Evolutionary conservation across 2,329 filamentous ascomycete genomes (phyloP).

Genomic region (Ceratocystis albifundus): DNA sequence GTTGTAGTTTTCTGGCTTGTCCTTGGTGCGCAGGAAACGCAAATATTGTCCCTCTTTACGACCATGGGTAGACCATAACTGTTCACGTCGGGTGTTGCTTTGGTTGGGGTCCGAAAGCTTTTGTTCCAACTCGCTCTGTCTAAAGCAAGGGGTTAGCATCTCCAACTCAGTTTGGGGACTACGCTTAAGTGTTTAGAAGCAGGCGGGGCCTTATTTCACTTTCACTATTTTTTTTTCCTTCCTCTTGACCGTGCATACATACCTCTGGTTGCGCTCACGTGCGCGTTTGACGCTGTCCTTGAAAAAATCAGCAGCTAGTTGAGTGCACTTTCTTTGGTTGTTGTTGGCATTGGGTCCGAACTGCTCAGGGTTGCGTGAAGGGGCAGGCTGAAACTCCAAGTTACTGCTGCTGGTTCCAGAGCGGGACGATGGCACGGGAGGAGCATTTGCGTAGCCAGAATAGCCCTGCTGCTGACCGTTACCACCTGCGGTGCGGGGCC

Average conservation of each 20-base stretch:
- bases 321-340: constrained; percentile 59
- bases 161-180: background rate
- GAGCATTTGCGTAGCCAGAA: constrained; percentile 51
- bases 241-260: constrained; percentile 27
- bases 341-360: constrained; percentile 53
- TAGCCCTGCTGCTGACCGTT: constrained; percentile 51
- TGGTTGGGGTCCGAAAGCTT: constrained; percentile 68
- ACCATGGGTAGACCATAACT: constrained; percentile 73
- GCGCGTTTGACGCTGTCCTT: constrained; percentile 96
- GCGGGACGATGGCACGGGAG: constrained; percentile 52
- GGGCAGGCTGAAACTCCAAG: constrained; percentile 59
- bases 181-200: background rate
- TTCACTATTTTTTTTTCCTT: too few species aligned
- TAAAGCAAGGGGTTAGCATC: constrained; percentile 31
- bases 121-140: constrained; percentile 83
- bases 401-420: constrained; percentile 42
- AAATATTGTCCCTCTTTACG: constrained; percentile 87
- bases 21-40: constrained; percentile 84
- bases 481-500: constrained; percentile 74
- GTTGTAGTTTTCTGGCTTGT: constrained; percentile 86
- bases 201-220: background rate
- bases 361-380: constrained; percentile 79
- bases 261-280: constrained; percentile 90
- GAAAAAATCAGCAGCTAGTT: constrained; percentile 81
- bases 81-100: constrained; percentile 63